A percentile compares a stretch with the other conserved stretches of the same genome.
Conservation (phyloP, 1,284 basidiomycete genomes). For the Cryptococcus sp. region DNA sequence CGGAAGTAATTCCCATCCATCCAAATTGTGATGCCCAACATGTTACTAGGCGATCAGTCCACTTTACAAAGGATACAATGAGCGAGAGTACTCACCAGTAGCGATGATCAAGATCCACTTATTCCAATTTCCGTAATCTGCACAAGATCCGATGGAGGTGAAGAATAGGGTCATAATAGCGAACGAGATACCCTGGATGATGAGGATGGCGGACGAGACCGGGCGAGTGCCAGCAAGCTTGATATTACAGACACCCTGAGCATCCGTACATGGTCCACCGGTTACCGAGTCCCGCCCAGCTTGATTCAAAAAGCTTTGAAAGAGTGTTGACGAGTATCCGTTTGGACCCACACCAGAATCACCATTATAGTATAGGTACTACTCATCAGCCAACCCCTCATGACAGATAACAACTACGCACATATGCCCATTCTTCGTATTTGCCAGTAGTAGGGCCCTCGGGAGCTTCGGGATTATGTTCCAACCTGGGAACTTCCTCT, state of each 20-base stretch:
- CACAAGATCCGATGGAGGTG: constrained; percentile 73
- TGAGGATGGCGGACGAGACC: constrained; percentile 64
- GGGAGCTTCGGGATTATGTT: not conserved
- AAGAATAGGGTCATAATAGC: constrained; percentile 73
- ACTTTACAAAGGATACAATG: not conserved
- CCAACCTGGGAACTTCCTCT: too few relatives aligned
- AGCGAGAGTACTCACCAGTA: constrained; percentile 50
- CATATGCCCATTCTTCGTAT: constrained; percentile 18
- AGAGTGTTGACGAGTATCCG: constrained; percentile 63
- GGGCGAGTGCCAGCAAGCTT: constrained; percentile 65
- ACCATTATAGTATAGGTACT: constrained; percentile 5
- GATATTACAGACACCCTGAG: constrained; percentile 50
- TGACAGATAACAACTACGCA: not conserved
- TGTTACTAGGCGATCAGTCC: constrained; percentile 31
- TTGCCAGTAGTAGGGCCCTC: constrained; percentile 9
- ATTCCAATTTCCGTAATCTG: constrained; percentile 71
- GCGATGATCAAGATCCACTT: constrained; percentile 65
- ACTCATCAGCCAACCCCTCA: too few relatives aligned
- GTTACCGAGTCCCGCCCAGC: constrained; percentile 62
- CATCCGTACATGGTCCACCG: constrained; percentile 5
- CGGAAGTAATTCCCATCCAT: constrained; percentile 56
- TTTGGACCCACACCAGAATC: constrained; percentile 17
- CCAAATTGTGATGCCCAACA: constrained; percentile 75
- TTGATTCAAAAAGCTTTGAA: constrained; percentile 63
- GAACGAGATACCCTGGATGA: constrained; percentile 71